Evolutionary conservation across 1,284 basidiomycete species (phyloP).

Genomic region (Volvariella surrecta): DNA sequence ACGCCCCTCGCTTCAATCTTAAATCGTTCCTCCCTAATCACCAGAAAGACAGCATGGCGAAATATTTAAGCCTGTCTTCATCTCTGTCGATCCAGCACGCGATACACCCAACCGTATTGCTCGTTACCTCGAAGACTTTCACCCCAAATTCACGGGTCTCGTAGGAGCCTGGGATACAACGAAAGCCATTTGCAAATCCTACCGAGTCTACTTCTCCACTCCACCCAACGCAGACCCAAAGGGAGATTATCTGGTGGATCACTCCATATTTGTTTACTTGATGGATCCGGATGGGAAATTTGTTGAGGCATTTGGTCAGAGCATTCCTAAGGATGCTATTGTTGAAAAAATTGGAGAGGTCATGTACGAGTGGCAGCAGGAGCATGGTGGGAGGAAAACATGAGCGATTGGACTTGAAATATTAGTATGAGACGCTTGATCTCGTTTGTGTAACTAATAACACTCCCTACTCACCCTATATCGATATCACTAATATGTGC

Average conservation of each 20-base stretch:
- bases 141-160: constrained; percentile 84
- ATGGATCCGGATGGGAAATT: constrained; percentile 96
- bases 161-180: constrained; percentile 83
- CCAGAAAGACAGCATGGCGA: constrained; percentile 58
- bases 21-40: no score
- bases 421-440: no score
- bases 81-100: constrained; percentile 93
- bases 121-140: constrained; percentile 75
- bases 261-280: constrained; percentile 96
- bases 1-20: constrained; percentile 1
- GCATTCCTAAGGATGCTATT: constrained; percentile 66
- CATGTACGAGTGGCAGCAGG: constrained; percentile 46
- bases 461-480: neutral
- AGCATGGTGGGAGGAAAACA: constrained; percentile 23
- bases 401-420: constrained; percentile 4
- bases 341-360: constrained; percentile 49
- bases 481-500: no score
- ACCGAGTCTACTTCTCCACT: constrained; percentile 99
- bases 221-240: constrained; percentile 83
- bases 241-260: constrained; percentile 94
- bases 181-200: constrained; percentile 89
- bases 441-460: neutral
- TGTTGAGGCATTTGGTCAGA: constrained; percentile 95
- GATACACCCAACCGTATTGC: constrained; percentile 63
- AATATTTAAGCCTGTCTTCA: constrained; percentile 80